A percentile compares a stretch with the other conserved stretches of the same genome.
Evolutionary conservation across 148 eudicot genomes (phyloP).

Genomic region (Vaccinium vitisidaea): DNA sequence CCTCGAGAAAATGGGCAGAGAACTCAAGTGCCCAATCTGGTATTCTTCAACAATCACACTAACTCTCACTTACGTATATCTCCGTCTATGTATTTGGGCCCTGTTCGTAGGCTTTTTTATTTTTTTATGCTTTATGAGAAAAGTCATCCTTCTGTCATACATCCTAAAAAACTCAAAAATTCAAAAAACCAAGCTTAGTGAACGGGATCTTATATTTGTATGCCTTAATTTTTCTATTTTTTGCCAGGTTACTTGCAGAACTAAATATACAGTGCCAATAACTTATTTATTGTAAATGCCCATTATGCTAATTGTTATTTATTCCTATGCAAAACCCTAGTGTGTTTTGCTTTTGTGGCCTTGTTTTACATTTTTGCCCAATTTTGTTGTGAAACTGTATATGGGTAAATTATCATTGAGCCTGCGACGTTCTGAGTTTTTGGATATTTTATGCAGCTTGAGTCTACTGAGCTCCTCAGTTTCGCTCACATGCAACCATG

Average conservation of each 20-base stretch:
- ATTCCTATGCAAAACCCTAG: not conserved
- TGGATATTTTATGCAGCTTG: slow-evolving; percentile 47
- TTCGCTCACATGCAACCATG: slow-evolving; percentile 88
- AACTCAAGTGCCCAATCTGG: slow-evolving; percentile 93
- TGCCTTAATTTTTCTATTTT: not conserved
- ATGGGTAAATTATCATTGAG: not conserved
- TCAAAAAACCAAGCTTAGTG: too few relatives aligned
- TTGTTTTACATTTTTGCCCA: not conserved
- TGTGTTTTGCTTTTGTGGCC: not conserved
- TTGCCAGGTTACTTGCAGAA: not conserved
- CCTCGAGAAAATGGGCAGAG: slow-evolving; percentile 71
- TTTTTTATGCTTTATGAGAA: too few relatives aligned
- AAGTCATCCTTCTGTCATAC: too few relatives aligned
- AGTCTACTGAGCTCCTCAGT: slow-evolving; percentile 65
- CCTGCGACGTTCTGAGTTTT: not conserved
- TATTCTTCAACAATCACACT: slow-evolving; percentile 12
- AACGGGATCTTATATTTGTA: not conserved
- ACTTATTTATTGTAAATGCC: not conserved
- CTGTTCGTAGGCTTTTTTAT: too few relatives aligned
- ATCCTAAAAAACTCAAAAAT: too few relatives aligned
- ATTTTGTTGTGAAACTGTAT: not conserved
- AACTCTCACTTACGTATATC: not conserved
- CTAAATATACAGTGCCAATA: not conserved
- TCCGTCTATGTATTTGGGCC: not conserved
- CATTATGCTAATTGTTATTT: not conserved